Conservation (phyloP, 2,329 filamentous ascomycete species). For the Sarocladium kiliense region DNA sequence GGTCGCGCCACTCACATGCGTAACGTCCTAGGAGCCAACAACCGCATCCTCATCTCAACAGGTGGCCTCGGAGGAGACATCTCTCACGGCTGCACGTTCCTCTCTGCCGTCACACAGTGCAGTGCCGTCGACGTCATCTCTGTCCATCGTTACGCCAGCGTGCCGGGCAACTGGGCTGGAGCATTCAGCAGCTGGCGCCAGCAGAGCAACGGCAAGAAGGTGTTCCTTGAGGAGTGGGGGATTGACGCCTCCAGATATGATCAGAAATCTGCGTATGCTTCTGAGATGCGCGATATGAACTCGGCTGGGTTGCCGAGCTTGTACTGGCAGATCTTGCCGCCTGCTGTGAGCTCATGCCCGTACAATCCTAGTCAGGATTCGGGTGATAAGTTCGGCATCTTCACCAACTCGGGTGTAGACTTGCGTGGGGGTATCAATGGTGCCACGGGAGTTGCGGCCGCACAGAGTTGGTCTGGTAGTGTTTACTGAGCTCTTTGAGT, state of each 20-base stretch:
- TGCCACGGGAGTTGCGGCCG: conserved; percentile 9
- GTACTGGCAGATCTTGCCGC: conserved; percentile 27
- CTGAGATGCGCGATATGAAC: conserved; percentile 23
- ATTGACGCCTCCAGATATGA: conserved; percentile 11
- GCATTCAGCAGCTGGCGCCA: conserved; percentile 18
- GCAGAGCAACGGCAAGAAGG: conserved; percentile 21
- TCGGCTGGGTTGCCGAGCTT: conserved; percentile 22
- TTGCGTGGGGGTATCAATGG: conserved; percentile 11
- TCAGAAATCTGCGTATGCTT: conserved; percentile 17
- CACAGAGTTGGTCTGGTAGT: conserved; percentile 14
- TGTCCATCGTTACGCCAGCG: conserved; percentile 20
- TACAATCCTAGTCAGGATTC: conserved; percentile 9
- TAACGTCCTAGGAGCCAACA: conserved; percentile 19
- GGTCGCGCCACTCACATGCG: conserved; percentile 19
- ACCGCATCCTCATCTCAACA: conserved; percentile 23
- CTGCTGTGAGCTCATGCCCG: conserved; percentile 2
- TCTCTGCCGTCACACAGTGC: conserved; percentile 20
- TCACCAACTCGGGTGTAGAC: conserved; percentile 12
- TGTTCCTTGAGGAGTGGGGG: conserved; percentile 25
- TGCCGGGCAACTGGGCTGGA: conserved; percentile 19
- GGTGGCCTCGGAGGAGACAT: conserved; percentile 27
- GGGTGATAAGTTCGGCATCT: conserved; percentile 13
- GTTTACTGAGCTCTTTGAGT: too few species aligned
- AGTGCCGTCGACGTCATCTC: conserved; percentile 19
- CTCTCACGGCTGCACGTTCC: conserved; percentile 23